phyloP scores from a whole-genome alignment of 163 green algal genomes.

The Scenedesmus sp. region DNA sequence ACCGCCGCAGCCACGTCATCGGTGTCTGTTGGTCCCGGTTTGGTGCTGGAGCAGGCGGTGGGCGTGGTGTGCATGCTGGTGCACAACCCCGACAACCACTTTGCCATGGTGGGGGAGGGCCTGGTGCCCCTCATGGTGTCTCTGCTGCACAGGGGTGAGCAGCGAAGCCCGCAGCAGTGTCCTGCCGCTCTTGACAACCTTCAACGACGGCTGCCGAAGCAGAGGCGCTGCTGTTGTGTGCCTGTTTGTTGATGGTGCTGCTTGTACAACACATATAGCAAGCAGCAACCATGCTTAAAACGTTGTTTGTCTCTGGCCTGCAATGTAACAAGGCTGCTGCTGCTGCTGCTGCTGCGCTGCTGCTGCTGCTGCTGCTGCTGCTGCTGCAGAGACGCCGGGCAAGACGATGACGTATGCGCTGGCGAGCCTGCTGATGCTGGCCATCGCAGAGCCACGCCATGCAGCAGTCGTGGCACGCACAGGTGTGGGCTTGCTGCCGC shows the following conservation, averaged over 20 bases:
- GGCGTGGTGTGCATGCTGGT: constrained; percentile 59
- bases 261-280: too few relatives aligned
- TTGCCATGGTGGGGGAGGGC: constrained; percentile 60
- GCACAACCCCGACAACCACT: constrained; percentile 71
- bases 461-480: constrained; percentile 60
- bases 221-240: too few relatives aligned
- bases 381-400: constrained; percentile 19
- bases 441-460: constrained; percentile 59
- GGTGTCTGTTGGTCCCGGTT: constrained; percentile 4
- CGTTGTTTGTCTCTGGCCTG: too few relatives aligned
- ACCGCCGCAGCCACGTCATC: neutral
- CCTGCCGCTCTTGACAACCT: too few relatives aligned
- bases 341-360: neutral
- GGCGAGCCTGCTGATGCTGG: constrained; percentile 62
- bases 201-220: too few relatives aligned
- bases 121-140: constrained; percentile 61
- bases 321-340: too few relatives aligned
- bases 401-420: constrained; percentile 62
- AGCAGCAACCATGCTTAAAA: too few relatives aligned
- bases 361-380: neutral
- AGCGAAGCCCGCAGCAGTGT: too few relatives aligned
- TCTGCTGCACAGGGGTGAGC: constrained; percentile 48
- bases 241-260: too few relatives aligned
- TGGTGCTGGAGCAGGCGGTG: constrained; percentile 59
- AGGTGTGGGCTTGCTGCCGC: neutral